Evolutionary conservation across 768 basidiomycete species (phyloP).

Genomic region (Xerocomus spinulosus): DNA sequence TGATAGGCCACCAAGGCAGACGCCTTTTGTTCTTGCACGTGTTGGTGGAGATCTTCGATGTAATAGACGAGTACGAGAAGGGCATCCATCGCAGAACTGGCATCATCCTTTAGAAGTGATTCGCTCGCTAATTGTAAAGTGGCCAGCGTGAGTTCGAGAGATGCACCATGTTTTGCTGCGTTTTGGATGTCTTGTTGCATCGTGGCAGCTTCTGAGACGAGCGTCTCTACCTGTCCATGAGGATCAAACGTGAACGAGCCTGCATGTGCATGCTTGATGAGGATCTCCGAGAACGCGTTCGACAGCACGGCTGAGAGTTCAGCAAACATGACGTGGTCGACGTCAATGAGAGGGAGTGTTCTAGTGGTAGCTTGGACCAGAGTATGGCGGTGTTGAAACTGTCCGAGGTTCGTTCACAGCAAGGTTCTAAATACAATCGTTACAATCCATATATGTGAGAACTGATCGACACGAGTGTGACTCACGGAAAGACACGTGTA

Average conservation of each 20-base stretch:
- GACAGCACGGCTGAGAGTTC: background rate
- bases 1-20: background rate
- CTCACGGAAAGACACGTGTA: no score
- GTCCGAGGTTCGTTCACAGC: no score
- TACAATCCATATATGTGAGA: no score
- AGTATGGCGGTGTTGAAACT: no score
- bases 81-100: constrained; percentile 4
- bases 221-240: background rate
- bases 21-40: background rate
- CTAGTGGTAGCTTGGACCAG: no score
- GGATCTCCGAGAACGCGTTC: no score
- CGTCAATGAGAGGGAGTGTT: no score
- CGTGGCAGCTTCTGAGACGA: background rate
- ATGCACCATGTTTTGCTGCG: background rate
- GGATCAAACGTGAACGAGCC: background rate
- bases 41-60: constrained; percentile 8
- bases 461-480: no score
- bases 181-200: constrained; percentile 9
- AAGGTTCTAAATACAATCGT: no score
- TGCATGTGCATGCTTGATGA: no score
- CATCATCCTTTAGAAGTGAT: constrained; percentile 1
- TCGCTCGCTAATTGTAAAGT: constrained; percentile 3
- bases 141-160: constrained; percentile 1
- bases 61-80: constrained; percentile 1
- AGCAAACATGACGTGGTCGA: background rate